Conservation (phyloP, 116 monocot species). For the Trichopus zeylanicus region DNA sequence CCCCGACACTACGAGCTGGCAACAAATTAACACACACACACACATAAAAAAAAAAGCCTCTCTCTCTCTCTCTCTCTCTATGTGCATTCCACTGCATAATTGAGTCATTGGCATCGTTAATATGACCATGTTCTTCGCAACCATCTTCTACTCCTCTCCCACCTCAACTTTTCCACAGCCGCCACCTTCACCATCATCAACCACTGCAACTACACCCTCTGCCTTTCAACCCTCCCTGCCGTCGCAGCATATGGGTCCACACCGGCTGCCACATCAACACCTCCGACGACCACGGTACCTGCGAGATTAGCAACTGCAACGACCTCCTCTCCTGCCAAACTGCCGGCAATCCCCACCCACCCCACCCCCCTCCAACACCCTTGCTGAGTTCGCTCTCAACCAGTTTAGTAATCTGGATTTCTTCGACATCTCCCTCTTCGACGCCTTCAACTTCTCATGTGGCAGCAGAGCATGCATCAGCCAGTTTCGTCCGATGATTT, state of each 20-base stretch:
- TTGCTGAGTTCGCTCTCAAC: conserved; percentile 18
- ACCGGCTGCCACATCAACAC: conserved; percentile 23
- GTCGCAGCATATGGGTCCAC: conserved; percentile 26
- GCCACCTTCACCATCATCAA: conserved; percentile 17
- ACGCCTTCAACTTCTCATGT: conserved; percentile 38
- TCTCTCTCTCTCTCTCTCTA: no score
- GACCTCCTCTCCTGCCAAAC: conserved; percentile 11
- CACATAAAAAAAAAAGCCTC: no score
- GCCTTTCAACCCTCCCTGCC: conserved; percentile 7
- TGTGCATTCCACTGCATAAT: no score
- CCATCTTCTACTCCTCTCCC: no score
- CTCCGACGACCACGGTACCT: conserved; percentile 9
- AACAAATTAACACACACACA: no score
- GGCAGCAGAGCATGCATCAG: no score
- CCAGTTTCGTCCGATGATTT: no score
- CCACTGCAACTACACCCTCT: conserved; percentile 23
- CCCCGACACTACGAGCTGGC: no score
- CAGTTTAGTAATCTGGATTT: conserved; percentile 10
- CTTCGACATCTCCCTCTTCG: conserved; percentile 23
- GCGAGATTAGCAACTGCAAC: conserved; percentile 19
- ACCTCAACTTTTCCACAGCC: background rate
- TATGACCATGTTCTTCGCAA: no score
- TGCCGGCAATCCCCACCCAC: conserved; percentile 5
- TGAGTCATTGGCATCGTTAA: no score
- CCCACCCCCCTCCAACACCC: no score